Conservation (phyloP, 345 rosid genomes). For the Arabis alpina region DNA sequence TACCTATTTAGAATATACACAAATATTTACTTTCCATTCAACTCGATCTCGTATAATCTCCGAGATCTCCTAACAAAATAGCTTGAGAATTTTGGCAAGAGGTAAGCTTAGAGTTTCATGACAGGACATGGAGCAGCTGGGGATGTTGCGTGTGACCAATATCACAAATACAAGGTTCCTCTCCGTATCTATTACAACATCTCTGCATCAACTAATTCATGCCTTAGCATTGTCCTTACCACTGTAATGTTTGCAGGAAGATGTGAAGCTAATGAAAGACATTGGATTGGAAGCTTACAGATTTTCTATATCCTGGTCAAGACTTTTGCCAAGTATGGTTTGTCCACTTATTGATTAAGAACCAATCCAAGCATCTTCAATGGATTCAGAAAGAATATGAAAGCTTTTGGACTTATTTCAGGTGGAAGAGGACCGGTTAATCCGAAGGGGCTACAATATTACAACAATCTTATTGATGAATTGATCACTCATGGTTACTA, state of each 20-base stretch:
- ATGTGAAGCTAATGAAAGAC: constrained; percentile 73
- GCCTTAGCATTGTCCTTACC: background rate
- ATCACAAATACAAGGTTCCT: constrained; percentile 69
- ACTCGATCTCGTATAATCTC: no score
- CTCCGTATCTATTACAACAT: background rate
- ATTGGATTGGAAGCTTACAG: constrained; percentile 69
- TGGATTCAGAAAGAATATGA: constrained; percentile 1
- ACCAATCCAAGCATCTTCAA: background rate
- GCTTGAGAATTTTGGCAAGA: background rate
- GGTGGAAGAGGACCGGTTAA: constrained; percentile 72
- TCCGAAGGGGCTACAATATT: constrained; percentile 60
- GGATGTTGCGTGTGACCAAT: constrained; percentile 58
- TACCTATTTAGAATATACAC: no score
- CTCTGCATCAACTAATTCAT: constrained; percentile 14
- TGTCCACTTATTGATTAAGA: background rate
- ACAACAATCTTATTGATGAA: constrained; percentile 62
- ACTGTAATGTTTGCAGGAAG: constrained; percentile 54
- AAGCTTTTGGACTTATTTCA: constrained; percentile 28
- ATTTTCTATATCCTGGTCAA: constrained; percentile 83
- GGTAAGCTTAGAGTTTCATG: background rate
- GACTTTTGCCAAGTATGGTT: constrained; percentile 69
- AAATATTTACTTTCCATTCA: no score
- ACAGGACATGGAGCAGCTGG: constrained; percentile 55
- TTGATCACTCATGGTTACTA: constrained; percentile 52
- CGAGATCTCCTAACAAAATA: no score